Conservation (phyloP, 2,329 filamentous ascomycete genomes). For the Polychaeton citri region DNA sequence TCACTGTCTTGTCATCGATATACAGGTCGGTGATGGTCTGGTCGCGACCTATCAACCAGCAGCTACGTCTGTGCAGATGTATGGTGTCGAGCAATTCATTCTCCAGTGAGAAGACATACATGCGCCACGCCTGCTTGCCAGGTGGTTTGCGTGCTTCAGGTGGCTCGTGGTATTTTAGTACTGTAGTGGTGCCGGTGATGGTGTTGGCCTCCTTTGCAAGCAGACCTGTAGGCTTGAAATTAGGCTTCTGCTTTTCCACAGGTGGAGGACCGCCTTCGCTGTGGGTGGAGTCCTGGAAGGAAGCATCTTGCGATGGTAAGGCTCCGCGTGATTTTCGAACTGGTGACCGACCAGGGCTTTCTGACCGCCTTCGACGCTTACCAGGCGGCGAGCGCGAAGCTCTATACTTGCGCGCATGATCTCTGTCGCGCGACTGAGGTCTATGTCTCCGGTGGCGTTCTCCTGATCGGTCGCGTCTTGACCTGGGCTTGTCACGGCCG, state of each 20-base stretch:
- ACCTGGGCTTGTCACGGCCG: constrained; percentile 1
- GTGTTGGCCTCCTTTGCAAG: constrained; percentile 82
- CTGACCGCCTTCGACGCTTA: constrained; percentile 22
- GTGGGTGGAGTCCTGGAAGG: constrained; percentile 23
- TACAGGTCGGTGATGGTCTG: constrained; percentile 65
- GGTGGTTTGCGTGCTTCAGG: constrained; percentile 82
- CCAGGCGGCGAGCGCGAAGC: constrained; percentile 15
- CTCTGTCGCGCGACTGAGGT: constrained; percentile 12
- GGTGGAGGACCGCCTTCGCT: constrained; percentile 8
- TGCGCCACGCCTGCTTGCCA: constrained; percentile 64
- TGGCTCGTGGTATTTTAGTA: constrained; percentile 93
- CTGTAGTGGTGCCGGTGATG: constrained; percentile 60
- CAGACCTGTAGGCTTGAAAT: constrained; percentile 66
- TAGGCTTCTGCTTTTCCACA: constrained; percentile 69
- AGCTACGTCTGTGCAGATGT: constrained; percentile 61
- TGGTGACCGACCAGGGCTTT: constrained; percentile 24
- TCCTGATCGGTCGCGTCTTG: background rate
- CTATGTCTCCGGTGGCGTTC: constrained; percentile 8
- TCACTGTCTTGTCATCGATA: constrained; percentile 82
- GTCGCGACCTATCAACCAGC: constrained; percentile 84
- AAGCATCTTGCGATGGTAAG: constrained; percentile 33
- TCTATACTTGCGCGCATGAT: constrained; percentile 9
- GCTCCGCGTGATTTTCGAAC: constrained; percentile 27
- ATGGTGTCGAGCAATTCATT: constrained; percentile 69
- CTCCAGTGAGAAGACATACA: constrained; percentile 75